A percentile compares a stretch with the other conserved stretches of the same genome.
These are phyloP conservation scores for Candolleomyces efflorescens DNA, from an alignment of 768 basidiomycete genomes.

Conservation along the genomic window DNA sequence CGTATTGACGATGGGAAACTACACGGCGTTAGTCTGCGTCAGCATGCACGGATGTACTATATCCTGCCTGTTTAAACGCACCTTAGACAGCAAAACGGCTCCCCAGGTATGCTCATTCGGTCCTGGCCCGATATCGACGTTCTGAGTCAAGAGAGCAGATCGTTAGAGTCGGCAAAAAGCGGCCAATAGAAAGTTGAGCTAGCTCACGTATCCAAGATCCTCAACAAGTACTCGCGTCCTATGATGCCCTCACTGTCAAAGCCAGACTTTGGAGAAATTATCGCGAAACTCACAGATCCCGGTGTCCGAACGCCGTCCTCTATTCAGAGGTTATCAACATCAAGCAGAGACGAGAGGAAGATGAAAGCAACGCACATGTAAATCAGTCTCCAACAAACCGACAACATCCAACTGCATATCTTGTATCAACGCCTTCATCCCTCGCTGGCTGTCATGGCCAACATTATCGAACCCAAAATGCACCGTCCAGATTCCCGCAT, in stretches of 20 bases:
- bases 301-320: constrained; percentile 65
- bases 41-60: background rate
- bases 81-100: constrained; percentile 76
- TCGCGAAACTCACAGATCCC: constrained; percentile 58
- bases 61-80: constrained; percentile 15
- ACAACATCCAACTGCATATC: constrained; percentile 87
- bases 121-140: constrained; percentile 86
- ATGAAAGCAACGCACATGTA: constrained; percentile 54
- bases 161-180: constrained; percentile 3
- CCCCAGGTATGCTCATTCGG: constrained; percentile 92
- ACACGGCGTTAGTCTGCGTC: too few species aligned
- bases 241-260: constrained; percentile 29
- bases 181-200: background rate
- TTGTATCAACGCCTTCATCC: constrained; percentile 56
- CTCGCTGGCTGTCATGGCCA: constrained; percentile 67
- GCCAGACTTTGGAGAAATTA: too few species aligned
- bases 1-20: constrained; percentile 88
- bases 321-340: constrained; percentile 13
- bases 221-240: constrained; percentile 76
- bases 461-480: constrained; percentile 84
- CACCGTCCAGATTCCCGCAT: constrained; percentile 87
- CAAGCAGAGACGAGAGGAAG: background rate
- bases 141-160: constrained; percentile 34
- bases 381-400: constrained; percentile 82
- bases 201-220: constrained; percentile 77